Percentiles rank a stretch among this genome's conserved stretches.
Conservation (phyloP, 108 stramenopile species). For the Stephanodiscus triporus region DNA sequence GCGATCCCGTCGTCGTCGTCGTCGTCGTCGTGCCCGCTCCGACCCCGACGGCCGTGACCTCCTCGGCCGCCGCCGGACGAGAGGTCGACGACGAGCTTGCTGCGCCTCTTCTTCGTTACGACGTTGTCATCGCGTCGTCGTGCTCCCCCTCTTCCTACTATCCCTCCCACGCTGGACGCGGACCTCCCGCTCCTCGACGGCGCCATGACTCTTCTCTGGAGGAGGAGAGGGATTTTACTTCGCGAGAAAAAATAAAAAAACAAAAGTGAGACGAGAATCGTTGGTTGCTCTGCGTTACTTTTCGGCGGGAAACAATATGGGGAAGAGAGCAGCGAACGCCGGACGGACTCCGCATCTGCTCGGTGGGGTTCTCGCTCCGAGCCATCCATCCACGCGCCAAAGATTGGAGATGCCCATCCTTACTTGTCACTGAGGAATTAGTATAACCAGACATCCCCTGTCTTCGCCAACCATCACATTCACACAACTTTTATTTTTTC, state of each 20-base stretch:
- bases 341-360: too few relatives aligned
- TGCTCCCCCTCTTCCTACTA: not conserved
- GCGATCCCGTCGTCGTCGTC: conserved; percentile 17
- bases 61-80: conserved; percentile 12
- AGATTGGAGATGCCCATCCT: too few relatives aligned
- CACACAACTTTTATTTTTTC: too few relatives aligned
- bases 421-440: too few relatives aligned
- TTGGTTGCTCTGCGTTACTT: too few relatives aligned
- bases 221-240: not conserved
- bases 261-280: too few relatives aligned
- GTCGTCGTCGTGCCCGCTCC: conserved; percentile 36
- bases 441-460: too few relatives aligned
- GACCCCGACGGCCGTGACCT: conserved; percentile 23
- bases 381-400: too few relatives aligned
- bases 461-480: too few relatives aligned
- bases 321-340: too few relatives aligned
- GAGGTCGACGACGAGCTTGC: conserved; percentile 39
- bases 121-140: not conserved
- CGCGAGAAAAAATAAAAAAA: not conserved
- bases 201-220: not conserved
- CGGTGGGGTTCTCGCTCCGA: too few relatives aligned
- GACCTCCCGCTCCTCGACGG: not conserved
- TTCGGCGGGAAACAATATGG: too few relatives aligned
- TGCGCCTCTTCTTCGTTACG: conserved; percentile 1
- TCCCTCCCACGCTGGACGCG: not conserved